These are phyloP conservation scores for Teunomyces atbi DNA, from an alignment of 805 yeast species.

Conservation along the genomic window DNA sequence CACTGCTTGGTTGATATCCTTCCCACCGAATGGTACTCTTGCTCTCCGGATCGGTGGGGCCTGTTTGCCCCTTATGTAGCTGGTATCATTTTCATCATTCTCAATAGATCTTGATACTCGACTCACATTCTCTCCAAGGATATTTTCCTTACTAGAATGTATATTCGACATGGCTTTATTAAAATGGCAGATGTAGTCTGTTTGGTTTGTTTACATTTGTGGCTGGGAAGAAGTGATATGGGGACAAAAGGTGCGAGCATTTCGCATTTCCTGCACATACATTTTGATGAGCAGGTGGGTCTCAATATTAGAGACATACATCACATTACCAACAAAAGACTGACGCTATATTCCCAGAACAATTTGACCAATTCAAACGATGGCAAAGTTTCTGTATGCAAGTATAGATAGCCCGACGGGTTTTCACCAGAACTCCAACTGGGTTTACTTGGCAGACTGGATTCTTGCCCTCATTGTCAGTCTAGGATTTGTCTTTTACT, in stretches of 20 bases:
- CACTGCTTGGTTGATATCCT: slow-evolving; percentile 30
- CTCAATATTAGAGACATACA: background rate
- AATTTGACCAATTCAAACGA: background rate
- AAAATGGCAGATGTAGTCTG: background rate
- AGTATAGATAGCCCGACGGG: background rate
- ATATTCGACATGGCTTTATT: background rate
- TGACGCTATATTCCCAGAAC: background rate
- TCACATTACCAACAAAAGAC: background rate
- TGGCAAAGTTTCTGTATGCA: slow-evolving; percentile 5
- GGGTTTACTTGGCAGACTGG: slow-evolving; percentile 87
- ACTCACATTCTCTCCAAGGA: slow-evolving; percentile 1
- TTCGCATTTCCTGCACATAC: background rate
- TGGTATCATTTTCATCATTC: slow-evolving; percentile 4
- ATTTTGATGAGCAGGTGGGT: background rate
- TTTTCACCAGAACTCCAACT: slow-evolving; percentile 10
- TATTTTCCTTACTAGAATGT: background rate
- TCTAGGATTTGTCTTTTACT: slow-evolving; percentile 67
- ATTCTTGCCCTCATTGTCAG: slow-evolving; percentile 61
- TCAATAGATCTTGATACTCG: background rate
- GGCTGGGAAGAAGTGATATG: background rate
- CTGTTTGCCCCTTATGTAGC: slow-evolving; percentile 1
- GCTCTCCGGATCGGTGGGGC: slow-evolving; percentile 1
- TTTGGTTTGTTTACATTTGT: slow-evolving; percentile 10
- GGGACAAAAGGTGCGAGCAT: no score
- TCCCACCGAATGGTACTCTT: slow-evolving; percentile 42